phyloP scores from a whole-genome alignment of 2,329 filamentous ascomycete species.

The Colletotrichum sp. region DNA sequence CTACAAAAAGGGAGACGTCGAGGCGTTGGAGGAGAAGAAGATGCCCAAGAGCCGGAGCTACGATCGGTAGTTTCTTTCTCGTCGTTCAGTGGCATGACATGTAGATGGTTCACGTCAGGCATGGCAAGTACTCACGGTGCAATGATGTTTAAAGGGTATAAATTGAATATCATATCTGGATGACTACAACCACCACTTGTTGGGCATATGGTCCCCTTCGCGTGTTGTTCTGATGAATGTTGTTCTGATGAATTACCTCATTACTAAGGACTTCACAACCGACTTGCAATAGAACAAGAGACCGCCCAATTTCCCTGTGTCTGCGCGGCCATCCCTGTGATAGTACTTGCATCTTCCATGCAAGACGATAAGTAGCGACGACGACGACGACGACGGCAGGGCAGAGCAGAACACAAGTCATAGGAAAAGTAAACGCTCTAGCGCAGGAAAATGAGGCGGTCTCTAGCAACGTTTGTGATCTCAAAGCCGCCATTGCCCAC shows the following conservation, averaged over 20 bases:
- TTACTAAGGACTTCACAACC: rapidly evolving
- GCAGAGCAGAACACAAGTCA: neutral
- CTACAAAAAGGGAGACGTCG: conserved; percentile 89
- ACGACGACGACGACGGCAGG: neutral
- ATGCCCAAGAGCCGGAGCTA: conserved; percentile 41
- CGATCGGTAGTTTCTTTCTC: neutral
- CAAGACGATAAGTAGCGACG: neutral
- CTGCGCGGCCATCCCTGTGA: rapidly evolving
- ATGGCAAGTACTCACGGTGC: neutral
- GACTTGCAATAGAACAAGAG: rapidly evolving
- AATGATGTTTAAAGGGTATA: neutral
- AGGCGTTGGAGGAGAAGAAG: conserved; percentile 79
- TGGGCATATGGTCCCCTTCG: neutral
- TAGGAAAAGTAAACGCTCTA: rapidly evolving
- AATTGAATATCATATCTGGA: neutral
- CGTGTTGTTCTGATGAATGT: rapidly evolving
- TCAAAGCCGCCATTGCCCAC: neutral
- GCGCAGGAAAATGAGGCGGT: rapidly evolving
- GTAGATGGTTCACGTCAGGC: neutral
- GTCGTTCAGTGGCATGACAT: rapidly evolving
- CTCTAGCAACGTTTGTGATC: neutral
- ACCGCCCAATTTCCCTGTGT: rapidly evolving
- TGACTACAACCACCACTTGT: neutral
- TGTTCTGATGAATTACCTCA: rapidly evolving
- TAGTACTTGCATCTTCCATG: neutral